Percentiles rank a stretch among this genome's conserved stretches.
Evolutionary conservation across 2,329 filamentous ascomycete genomes (phyloP).

Genomic region (Fusarium pilosicola): DNA sequence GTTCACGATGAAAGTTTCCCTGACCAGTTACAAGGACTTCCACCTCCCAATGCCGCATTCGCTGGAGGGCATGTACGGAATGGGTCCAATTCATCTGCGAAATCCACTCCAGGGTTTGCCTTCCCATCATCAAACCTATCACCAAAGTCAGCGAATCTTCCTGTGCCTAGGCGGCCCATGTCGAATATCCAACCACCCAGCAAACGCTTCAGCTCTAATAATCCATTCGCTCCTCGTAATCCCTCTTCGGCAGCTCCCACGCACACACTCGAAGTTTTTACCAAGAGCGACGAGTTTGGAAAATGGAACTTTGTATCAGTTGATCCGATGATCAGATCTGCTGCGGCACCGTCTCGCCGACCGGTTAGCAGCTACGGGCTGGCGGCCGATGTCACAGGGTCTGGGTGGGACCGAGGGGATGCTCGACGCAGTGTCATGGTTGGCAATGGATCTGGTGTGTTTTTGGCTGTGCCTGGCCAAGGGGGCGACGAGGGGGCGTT

Average conservation of each 20-base stretch:
- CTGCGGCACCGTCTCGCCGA: constrained; percentile 47
- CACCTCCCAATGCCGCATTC: constrained; percentile 65
- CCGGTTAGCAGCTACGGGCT: constrained; percentile 68
- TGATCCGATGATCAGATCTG: constrained; percentile 46
- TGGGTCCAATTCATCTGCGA: constrained; percentile 46
- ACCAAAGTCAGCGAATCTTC: constrained; percentile 38
- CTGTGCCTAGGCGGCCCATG: constrained; percentile 43
- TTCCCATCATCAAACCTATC: constrained; percentile 37
- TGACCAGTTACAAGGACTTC: constrained; percentile 77
- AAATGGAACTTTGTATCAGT: constrained; percentile 69
- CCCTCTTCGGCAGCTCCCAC: constrained; percentile 53
- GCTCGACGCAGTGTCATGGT: constrained; percentile 65
- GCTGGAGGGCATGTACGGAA: constrained; percentile 46
- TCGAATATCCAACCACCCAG: constrained; percentile 43
- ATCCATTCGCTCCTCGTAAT: constrained; percentile 60
- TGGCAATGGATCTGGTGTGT: constrained; percentile 61
- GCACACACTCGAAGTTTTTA: constrained; percentile 68
- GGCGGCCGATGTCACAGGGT: constrained; percentile 59
- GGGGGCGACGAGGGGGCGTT: constrained; percentile 13
- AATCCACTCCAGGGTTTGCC: constrained; percentile 38
- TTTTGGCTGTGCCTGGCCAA: constrained; percentile 61
- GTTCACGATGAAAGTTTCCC: constrained; percentile 87
- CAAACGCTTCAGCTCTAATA: constrained; percentile 68
- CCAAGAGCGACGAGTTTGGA: constrained; percentile 66
- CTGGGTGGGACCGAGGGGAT: constrained; percentile 62